Conservation (phyloP, 257 asterid species). For the Solanum bukasovii region DNA sequence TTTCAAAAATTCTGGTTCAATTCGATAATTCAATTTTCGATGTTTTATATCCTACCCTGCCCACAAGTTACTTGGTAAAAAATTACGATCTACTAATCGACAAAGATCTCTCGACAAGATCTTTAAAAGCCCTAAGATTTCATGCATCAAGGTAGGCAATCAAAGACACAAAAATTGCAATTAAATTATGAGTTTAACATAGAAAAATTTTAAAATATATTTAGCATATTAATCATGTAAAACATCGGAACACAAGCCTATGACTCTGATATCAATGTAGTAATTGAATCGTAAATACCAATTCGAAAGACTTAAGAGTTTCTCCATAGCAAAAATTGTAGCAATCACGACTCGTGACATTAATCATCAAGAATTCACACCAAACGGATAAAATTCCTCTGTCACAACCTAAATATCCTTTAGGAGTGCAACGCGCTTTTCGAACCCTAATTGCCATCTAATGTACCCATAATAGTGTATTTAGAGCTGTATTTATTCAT, state of each 20-base stretch:
- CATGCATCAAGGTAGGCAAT: not conserved
- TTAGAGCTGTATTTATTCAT: too few species aligned
- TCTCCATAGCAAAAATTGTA: too few species aligned
- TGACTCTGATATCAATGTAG: too few species aligned
- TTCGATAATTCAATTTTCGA: too few species aligned
- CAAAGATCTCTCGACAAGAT: too few species aligned
- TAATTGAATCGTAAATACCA: too few species aligned
- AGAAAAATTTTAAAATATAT: too few species aligned
- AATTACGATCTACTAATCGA: too few species aligned
- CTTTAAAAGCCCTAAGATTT: not conserved
- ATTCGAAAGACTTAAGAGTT: too few species aligned
- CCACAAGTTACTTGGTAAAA: not conserved
- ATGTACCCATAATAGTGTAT: not conserved
- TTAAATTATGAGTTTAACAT: not conserved
- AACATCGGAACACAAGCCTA: not conserved
- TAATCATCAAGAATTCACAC: not conserved
- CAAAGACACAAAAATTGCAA: not conserved
- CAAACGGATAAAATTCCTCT: too few species aligned
- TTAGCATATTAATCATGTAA: not conserved
- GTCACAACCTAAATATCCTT: not conserved
- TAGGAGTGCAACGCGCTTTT: too few species aligned
- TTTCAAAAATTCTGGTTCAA: fast-evolving
- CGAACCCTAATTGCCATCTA: not conserved
- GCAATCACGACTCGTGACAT: not conserved
- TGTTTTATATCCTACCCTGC: too few species aligned